Percentiles rank a stretch among this genome's conserved stretches.
Evolutionary conservation across 305 asterid genomes (phyloP).

Genomic region (Fraxinus velutina): DNA sequence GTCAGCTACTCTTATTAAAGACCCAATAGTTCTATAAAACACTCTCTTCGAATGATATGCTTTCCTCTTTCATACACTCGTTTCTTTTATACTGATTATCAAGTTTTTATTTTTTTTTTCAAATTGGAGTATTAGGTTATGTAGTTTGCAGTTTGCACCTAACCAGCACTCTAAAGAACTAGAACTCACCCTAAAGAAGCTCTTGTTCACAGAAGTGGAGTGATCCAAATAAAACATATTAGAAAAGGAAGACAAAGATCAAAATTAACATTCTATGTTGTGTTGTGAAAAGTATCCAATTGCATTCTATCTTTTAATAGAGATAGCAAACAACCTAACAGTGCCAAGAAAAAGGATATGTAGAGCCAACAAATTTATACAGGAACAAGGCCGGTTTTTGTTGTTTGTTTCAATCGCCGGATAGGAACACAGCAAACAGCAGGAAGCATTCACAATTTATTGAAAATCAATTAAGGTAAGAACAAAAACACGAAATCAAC

Average conservation of each 20-base stretch:
- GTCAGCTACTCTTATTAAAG: neutral
- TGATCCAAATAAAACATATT: neutral
- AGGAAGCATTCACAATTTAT: constrained; percentile 5
- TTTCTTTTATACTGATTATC: neutral
- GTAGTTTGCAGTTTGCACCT: neutral
- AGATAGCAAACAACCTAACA: neutral
- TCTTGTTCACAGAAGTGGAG: neutral
- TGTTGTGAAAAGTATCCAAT: neutral
- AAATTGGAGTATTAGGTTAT: neutral
- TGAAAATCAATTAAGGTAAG: constrained; percentile 18
- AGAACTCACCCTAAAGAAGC: neutral
- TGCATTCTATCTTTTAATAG: neutral
- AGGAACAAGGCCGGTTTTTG: neutral
- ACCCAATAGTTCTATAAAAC: neutral
- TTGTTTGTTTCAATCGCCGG: neutral
- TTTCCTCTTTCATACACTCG: neutral
- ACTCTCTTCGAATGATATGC: neutral
- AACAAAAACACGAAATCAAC: constrained; percentile 12
- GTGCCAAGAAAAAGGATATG: neutral
- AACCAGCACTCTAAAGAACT: neutral
- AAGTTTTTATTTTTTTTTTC: neutral
- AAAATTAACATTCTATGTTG: neutral
- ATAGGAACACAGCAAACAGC: neutral
- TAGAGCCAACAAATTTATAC: neutral
- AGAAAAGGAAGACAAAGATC: neutral